Base-by-base conservation (phyloP, 1,284 basidiomycete species). In the Phellinidium pouzarii region DNA sequence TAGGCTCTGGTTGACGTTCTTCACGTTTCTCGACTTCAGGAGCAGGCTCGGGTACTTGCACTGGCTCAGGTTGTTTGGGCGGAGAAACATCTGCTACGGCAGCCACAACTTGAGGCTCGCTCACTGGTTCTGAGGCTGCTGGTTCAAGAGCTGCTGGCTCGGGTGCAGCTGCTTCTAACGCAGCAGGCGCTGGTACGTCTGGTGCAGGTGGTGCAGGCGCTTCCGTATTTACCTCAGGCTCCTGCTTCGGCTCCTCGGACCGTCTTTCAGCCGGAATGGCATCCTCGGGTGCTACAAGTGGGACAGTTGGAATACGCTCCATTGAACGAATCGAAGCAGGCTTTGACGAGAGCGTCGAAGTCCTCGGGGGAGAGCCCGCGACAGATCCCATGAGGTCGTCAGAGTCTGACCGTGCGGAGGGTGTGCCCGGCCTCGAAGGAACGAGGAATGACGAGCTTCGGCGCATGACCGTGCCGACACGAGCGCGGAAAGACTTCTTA, bases 381-480 rank as follows among this genome's bases (percentile, higher is more conserved):
- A 34, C 9, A 29, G 44, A 23, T 4, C 27, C 38, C 42, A 9
- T 26, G 25, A 50, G 48, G 34, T 52, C 44, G 14, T 46, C 26
- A 59, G 57, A 57, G 62, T 58, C 25, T 50, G 58, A 48, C 54
- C 61, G 42, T 65, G 65, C 48, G 58, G 60, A 44, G 44, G 71
- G 64, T 0, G 69, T 67, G 31, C 60, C 53, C 12, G 72, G 65
- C 4, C 72, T 67, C 38, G 65, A 38, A 11, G 42, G 54, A 20
- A 65, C 59, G 48, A 80, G 64, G 4, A 71, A 65, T 0, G 75
- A 72, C 2, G 79, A 79, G 19, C 75, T 73, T 27, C 78, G 73
- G 14, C 78, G 75, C 61, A 79, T 68, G 50, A 69, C 69, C 45
- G 69, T 70, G 49, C 75, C 64, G 64, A 71, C 64, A 20, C 69